These are phyloP conservation scores for Hanseniaspora sp. DNA, from an alignment of 1,139 yeast species.

Conservation along the genomic window DNA sequence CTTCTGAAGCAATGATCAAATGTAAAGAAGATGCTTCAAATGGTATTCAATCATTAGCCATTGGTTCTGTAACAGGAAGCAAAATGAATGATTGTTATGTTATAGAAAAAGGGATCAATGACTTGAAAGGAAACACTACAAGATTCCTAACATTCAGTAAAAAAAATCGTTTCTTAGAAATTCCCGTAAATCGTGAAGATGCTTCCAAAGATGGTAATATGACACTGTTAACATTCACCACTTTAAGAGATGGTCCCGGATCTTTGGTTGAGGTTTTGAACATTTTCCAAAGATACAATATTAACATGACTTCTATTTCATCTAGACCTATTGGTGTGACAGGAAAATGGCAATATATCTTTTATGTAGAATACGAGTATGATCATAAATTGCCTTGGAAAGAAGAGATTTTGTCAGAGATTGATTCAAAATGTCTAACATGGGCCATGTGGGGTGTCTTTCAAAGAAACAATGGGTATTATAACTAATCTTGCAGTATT, in stretches of 20 bases:
- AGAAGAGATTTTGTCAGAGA: conserved; percentile 23
- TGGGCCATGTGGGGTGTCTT: conserved; percentile 34
- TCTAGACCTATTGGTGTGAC: conserved; percentile 42
- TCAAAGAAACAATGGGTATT: conserved; percentile 32
- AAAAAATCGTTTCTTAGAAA: conserved; percentile 15
- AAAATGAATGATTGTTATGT: conserved; percentile 51
- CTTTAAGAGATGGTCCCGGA: conserved; percentile 62
- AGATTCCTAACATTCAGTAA: conserved; percentile 55
- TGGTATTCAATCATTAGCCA: conserved; percentile 38
- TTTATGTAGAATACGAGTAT: conserved; percentile 53
- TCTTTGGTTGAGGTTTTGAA: conserved; percentile 58
- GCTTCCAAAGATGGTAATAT: conserved; percentile 24
- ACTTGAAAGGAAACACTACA: conserved; percentile 65
- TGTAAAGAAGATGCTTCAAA: conserved; percentile 34
- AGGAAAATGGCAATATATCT: conserved; percentile 63
- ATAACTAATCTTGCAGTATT: conserved; percentile 16
- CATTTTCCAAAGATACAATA: conserved; percentile 44
- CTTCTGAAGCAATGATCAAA: conserved; percentile 71
- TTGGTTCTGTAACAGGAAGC: conserved; percentile 56
- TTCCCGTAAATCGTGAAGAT: background rate
- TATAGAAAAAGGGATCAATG: conserved; percentile 50
- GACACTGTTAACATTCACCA: conserved; percentile 54
- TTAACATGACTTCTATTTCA: conserved; percentile 60
- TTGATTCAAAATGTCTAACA: conserved; percentile 25
- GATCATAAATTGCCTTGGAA: conserved; percentile 21